Percentiles rank a stretch among this genome's conserved stretches.
Conservation (phyloP, 352 stramenopile genomes). For the Globisporangium viniferum region DNA sequence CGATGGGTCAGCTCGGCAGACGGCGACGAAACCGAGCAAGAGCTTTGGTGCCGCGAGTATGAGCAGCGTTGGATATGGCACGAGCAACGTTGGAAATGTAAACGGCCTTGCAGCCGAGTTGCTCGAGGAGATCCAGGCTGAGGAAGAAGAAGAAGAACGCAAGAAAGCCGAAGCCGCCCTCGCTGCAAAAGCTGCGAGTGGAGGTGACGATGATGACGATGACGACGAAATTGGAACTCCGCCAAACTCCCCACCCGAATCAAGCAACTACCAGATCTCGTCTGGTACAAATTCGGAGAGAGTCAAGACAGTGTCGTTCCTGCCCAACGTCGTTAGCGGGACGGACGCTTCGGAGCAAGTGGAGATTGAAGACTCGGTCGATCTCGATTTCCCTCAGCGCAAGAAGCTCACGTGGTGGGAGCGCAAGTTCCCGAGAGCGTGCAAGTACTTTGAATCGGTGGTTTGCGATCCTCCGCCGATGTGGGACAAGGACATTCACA, state of each 20-base stretch:
- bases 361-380: conserved; percentile 54
- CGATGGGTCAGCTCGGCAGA: neutral
- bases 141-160: conserved; percentile 41
- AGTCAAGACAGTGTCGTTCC: conserved; percentile 18
- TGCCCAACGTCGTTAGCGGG: conserved; percentile 15
- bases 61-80: conserved; percentile 26
- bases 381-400: conserved; percentile 32
- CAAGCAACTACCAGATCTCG: conserved; percentile 9
- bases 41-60: conserved; percentile 27
- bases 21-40: conserved; percentile 17
- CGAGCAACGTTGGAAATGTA: conserved; percentile 26
- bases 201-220: conserved; percentile 9
- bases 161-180: conserved; percentile 16
- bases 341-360: conserved; percentile 54
- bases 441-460: conserved; percentile 64
- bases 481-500: conserved; percentile 87
- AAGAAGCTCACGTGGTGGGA: conserved; percentile 61
- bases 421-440: conserved; percentile 36
- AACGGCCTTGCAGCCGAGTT: conserved; percentile 47
- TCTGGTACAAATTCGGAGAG: conserved; percentile 5
- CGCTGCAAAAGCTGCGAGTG: conserved; percentile 13
- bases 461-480: conserved; percentile 59
- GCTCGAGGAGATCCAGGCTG: conserved; percentile 41
- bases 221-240: conserved; percentile 16
- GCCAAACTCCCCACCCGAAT: conserved; percentile 16